Evolutionary conservation across 148 eudicot species (phyloP).

Genomic region (Simmondsia chinensis): DNA sequence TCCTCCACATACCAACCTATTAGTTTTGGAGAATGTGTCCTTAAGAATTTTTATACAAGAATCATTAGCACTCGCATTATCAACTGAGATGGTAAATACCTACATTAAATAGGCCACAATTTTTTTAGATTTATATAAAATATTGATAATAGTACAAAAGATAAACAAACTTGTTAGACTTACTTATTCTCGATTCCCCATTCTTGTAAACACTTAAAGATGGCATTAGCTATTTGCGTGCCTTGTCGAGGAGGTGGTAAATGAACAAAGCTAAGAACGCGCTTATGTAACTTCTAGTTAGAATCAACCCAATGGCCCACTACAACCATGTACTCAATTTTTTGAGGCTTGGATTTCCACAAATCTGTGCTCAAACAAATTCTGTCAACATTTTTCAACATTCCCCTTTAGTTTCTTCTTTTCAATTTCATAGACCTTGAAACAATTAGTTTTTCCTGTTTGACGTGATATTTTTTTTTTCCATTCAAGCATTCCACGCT

Average conservation of each 20-base stretch:
- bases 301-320: neutral
- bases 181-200: neutral
- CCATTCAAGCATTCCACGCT: too few relatives aligned
- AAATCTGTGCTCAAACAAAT: neutral
- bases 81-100: neutral
- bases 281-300: neutral
- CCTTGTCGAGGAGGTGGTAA: neutral
- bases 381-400: neutral
- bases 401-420: too few relatives aligned
- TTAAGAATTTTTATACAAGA: neutral
- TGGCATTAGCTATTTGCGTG: neutral
- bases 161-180: neutral
- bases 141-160: neutral
- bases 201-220: neutral
- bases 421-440: too few relatives aligned
- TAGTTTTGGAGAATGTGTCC: neutral
- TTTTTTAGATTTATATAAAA: too few relatives aligned
- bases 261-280: neutral
- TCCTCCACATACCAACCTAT: neutral
- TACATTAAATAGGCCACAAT: neutral
- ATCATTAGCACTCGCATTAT: neutral
- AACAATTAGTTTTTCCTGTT: too few relatives aligned
- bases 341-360: neutral
- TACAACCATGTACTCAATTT: neutral
- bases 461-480: too few relatives aligned